Base-by-base conservation (phyloP, 108 stramenopile species). In the Skeletonema potamos region DNA sequence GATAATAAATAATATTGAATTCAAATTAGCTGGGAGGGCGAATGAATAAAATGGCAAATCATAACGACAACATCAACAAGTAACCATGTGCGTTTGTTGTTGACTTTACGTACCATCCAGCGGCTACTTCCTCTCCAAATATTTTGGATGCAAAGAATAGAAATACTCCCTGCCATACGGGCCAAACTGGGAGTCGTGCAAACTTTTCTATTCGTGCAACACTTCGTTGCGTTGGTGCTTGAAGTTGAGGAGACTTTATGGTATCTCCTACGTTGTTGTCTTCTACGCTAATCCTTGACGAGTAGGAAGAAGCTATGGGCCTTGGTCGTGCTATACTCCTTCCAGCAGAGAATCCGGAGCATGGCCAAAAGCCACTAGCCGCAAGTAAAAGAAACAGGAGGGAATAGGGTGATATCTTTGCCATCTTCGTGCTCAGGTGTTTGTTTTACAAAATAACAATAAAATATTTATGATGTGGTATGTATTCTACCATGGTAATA, bases 171-270 rank as follows among this genome's bases (percentile, higher is more conserved):
- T 84, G 85, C 83, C 82, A 85, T 15, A 82, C 87, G 13, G 92
- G 92, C 92, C 92, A 94, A 13, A 94, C 85, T 0, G 92, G 92
- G 15, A 91, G 68, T 17, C 92, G 81, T 13, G 88, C 70, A 34
- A 81, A 85, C 54, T 84, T 77, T 60, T 91, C 86, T 5, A 86
- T 68, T 10, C 62, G 66, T 20, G 69, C 71, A 32, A 81, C 58
- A 33, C 58, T 58, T 27, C 82, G 74, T 26, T 64, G 18, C 18
- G 63, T 54, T 13, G 63, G n/a, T 22, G 48, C 22, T 9, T 51
- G 22, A 1, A 20, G 6, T 51, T 13, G 39, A 41, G 39, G 2
- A 41, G 39, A 41, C 15, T 41, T 2, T 13, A 3, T n/a, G 15
- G 39, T 41, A n/a, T 41, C 15, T n/a, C 39, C 15, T 2, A 41